These are phyloP conservation scores for Nicotiana rustica DNA, from an alignment of 305 asterid species.

Conservation along the genomic window DNA sequence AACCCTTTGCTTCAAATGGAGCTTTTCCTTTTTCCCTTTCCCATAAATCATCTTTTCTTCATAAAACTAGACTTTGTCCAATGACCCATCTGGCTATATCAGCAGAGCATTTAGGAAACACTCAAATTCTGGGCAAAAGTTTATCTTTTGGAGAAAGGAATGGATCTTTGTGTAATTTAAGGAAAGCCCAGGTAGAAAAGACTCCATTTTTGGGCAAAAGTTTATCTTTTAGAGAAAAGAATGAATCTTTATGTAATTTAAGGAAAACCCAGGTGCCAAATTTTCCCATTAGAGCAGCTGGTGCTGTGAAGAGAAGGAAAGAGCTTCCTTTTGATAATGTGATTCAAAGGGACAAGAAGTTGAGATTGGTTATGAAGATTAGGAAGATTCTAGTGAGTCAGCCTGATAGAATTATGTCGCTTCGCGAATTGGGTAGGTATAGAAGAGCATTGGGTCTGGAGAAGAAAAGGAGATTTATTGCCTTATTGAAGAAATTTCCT, in stretches of 20 bases:
- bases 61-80: constrained; percentile 50
- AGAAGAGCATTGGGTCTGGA: constrained; percentile 72
- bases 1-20: constrained; percentile 41
- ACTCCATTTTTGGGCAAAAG: constrained; percentile 62
- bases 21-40: constrained; percentile 60
- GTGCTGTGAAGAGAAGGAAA: constrained; percentile 85
- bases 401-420: constrained; percentile 82
- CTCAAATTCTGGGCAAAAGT: constrained; percentile 59
- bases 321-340: constrained; percentile 91
- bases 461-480: constrained; percentile 74
- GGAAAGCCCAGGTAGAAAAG: constrained; percentile 49
- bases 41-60: constrained; percentile 47
- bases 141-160: constrained; percentile 47
- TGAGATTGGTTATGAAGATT: constrained; percentile 80
- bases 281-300: constrained; percentile 62
- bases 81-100: constrained; percentile 42
- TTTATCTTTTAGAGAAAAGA: constrained; percentile 47
- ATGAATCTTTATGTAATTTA: constrained; percentile 39
- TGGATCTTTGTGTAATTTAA: constrained; percentile 41
- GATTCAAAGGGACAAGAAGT: constrained; percentile 96
- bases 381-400: constrained; percentile 88
- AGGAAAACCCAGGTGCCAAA: constrained; percentile 47
- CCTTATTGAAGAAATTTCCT: constrained; percentile 82
- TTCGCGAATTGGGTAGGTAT: constrained; percentile 81
- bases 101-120: constrained; percentile 45